A percentile compares a stretch with the other conserved stretches of the same genome.
Conservation (phyloP, 1,284 basidiomycete genomes). For the Rhizoctonia solani region DNA sequence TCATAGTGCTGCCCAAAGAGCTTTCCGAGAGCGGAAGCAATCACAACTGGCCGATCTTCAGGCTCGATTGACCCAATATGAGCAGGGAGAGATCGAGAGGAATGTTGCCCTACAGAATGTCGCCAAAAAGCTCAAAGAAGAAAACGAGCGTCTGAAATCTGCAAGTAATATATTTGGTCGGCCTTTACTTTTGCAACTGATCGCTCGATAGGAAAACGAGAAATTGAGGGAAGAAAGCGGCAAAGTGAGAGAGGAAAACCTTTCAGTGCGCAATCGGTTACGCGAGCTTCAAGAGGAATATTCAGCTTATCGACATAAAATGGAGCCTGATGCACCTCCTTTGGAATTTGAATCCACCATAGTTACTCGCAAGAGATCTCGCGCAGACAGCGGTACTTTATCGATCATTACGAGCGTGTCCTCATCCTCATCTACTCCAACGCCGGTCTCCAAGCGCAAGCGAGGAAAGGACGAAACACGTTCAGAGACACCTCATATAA, state of each 20-base stretch:
- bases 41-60: constrained; percentile 89
- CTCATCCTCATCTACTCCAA: neutral
- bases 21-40: constrained; percentile 89
- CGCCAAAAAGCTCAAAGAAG: constrained; percentile 84
- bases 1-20: constrained; percentile 82
- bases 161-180: neutral
- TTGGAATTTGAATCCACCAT: constrained; percentile 14
- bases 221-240: constrained; percentile 66
- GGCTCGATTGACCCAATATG: constrained; percentile 82
- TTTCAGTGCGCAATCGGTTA: constrained; percentile 49
- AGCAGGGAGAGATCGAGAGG: constrained; percentile 87
- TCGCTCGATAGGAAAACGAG: constrained; percentile 45
- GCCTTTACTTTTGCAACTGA: neutral
- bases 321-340: constrained; percentile 26
- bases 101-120: constrained; percentile 85
- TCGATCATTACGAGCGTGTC: neutral
- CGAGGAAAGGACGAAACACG: constrained; percentile 8
- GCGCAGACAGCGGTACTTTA: neutral
- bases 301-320: constrained; percentile 24
- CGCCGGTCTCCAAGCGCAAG: constrained; percentile 19
- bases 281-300: constrained; percentile 47
- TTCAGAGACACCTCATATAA: neutral
- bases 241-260: constrained; percentile 59
- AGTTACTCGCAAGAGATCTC: constrained; percentile 27
- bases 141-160: constrained; percentile 58